Evolutionary conservation across 768 basidiomycete species (phyloP), one percentile per base, ranked within the genome.

Genomic region (Amanita subjunquillea): DNA sequence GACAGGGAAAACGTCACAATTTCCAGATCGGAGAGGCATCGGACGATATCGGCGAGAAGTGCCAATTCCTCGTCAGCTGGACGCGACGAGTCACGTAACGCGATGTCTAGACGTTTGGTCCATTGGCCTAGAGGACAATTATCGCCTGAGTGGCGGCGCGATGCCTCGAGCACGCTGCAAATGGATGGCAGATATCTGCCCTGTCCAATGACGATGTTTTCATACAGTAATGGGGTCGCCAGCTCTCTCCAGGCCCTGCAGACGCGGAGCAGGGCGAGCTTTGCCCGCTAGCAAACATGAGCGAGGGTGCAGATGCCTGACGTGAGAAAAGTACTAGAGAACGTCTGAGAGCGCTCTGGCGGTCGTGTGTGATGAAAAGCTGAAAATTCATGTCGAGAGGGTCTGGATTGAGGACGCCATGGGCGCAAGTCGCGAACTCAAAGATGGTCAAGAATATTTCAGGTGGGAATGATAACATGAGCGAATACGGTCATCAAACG

Each of bases 191-290:
- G 53, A 22, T 32, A 32, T 5, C 39, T 20, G 15, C 46, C 46
- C 1, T 45, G 45, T 41, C 53, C 40, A 25, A 65, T 55, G 29
- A 57, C 37, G 25, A 64, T 40, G 46, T 57, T 60, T 49, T 65
- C 62, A 51, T 63, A 67, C 36, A 65, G 60, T 32, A 59, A 58
- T 13, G 60, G 62, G 7, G 50, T 50, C 15, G 57, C 56, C 38
- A 63, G 45, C 4, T 50, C 51, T 13, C 59, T 54, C 63, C 64
- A 67, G 29, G 59, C 29, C 29, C 58, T 65, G 54, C 60, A 67
- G 12, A 65, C 65, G 13, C 54, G 57, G 9, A 63, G 57, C 32
- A 65, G 49, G 56, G 57, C 54, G 9, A 61, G 53, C 53, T 62
- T 67, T 9, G 60, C 60, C 10, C 60, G 50, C 65, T 67, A 13